Percentiles rank a stretch among this genome's conserved stretches.
phyloP scores from a whole-genome alignment of 2,329 filamentous ascomycete species.

The Fusarium cicatricum region DNA sequence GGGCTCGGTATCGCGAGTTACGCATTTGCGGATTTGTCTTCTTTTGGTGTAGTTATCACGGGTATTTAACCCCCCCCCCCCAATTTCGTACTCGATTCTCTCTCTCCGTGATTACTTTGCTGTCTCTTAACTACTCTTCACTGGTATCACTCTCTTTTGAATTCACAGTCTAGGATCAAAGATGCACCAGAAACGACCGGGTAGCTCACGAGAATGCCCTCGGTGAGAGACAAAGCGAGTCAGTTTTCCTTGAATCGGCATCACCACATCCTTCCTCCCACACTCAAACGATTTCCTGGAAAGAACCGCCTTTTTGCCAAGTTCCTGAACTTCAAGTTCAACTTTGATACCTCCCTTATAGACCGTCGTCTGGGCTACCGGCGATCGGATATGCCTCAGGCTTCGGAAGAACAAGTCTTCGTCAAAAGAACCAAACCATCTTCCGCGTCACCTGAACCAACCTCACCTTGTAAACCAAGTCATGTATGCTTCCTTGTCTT shows the following conservation, averaged over 20 bases:
- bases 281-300: slow-evolving; percentile 8
- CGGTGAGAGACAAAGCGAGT: slow-evolving; percentile 41
- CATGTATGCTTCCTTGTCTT: slow-evolving; percentile 4
- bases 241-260: slow-evolving; percentile 33
- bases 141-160: no score
- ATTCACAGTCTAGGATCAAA: slow-evolving; percentile 5
- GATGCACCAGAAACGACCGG: slow-evolving; percentile 24
- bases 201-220: slow-evolving; percentile 39
- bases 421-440: slow-evolving; percentile 33
- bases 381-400: slow-evolving; percentile 41
- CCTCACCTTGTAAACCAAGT: slow-evolving; percentile 4
- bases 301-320: slow-evolving; percentile 16
- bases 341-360: slow-evolving; percentile 20
- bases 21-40: slow-evolving; percentile 25
- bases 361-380: slow-evolving; percentile 38
- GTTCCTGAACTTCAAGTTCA: slow-evolving; percentile 19
- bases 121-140: background rate
- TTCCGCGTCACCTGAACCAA: slow-evolving; percentile 24
- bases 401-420: slow-evolving; percentile 33
- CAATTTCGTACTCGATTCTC: background rate
- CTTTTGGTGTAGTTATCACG: background rate
- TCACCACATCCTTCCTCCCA: slow-evolving; percentile 7
- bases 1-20: slow-evolving; percentile 22
- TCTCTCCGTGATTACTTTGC: background rate
- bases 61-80: slow-evolving; percentile 15